phyloP scores from a whole-genome alignment of 2,329 filamentous ascomycete genomes.

The Sclerotinia nivalis region DNA sequence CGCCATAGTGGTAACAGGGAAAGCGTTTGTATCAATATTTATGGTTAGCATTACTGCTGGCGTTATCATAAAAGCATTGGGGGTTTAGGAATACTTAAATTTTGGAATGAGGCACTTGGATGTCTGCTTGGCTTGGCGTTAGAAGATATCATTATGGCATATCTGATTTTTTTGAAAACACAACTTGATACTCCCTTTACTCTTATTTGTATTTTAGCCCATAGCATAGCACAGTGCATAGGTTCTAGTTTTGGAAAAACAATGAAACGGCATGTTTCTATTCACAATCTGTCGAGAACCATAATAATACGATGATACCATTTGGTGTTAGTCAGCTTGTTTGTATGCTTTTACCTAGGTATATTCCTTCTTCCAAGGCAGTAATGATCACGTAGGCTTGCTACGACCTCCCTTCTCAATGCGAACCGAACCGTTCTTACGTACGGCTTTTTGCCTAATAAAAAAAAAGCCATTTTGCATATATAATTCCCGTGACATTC shows the following conservation, averaged over 20 bases:
- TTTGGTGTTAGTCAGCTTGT: slow-evolving; percentile 1
- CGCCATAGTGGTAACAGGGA: background rate
- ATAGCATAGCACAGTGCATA: background rate
- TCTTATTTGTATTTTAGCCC: slow-evolving; percentile 5
- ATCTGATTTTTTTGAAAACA: slow-evolving; percentile 12
- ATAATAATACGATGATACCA: background rate
- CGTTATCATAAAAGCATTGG: slow-evolving; percentile 17
- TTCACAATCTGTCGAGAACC: background rate
- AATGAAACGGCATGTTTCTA: slow-evolving; percentile 12
- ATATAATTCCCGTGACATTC: background rate
- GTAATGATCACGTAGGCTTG: slow-evolving; percentile 16
- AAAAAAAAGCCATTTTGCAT: background rate
- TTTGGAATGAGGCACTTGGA: slow-evolving; percentile 19
- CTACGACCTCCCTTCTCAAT: background rate
- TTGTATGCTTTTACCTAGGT: background rate
- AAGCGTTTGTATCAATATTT: slow-evolving; percentile 14
- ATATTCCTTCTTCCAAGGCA: slow-evolving; percentile 1
- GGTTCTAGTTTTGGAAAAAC: background rate
- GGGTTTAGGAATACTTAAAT: slow-evolving; percentile 14
- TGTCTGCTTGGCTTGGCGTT: slow-evolving; percentile 20
- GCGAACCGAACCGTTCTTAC: background rate
- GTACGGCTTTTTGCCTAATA: slow-evolving; percentile 6
- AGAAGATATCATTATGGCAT: slow-evolving; percentile 23
- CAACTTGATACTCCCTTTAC: slow-evolving; percentile 10
- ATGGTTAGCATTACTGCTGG: slow-evolving; percentile 7